Evolutionary conservation across 495 filamentous ascomycete species (phyloP).

Genomic region (Ramalina peruviana): DNA sequence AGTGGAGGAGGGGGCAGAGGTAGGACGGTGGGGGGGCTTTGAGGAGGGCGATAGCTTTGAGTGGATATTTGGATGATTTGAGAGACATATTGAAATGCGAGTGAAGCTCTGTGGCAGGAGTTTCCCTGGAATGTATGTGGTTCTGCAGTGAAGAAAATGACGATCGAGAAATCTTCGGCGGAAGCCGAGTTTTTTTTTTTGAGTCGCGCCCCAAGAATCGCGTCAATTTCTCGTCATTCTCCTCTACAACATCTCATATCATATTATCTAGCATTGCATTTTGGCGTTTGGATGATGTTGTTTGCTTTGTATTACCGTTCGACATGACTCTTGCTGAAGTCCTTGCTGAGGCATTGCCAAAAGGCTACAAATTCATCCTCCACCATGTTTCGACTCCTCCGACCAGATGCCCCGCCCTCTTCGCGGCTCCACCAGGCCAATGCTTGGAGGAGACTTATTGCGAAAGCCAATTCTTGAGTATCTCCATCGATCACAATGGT

Average conservation of each 20-base stretch:
- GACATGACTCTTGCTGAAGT: not conserved
- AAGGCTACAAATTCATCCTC: conserved; percentile 52
- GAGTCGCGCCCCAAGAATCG: not conserved
- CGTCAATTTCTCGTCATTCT: not conserved
- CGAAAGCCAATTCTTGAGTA: conserved; percentile 74
- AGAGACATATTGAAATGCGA: too few species aligned
- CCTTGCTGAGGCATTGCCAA: conserved; percentile 59
- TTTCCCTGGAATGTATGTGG: too few species aligned
- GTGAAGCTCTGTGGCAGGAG: too few species aligned
- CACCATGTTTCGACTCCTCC: conserved; percentile 85
- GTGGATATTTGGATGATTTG: not conserved
- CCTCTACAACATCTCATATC: not conserved
- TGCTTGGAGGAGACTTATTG: conserved; percentile 63
- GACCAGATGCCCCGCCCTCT: conserved; percentile 55
- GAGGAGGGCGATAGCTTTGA: not conserved
- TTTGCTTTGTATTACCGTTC: not conserved
- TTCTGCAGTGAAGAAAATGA: not conserved
- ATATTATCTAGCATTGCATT: not conserved
- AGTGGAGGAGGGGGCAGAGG: not conserved
- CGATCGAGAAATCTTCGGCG: not conserved
- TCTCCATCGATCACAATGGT: conserved; percentile 41
- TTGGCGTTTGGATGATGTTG: not conserved
- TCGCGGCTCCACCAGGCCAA: conserved; percentile 57
- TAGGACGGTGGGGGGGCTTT: not conserved
- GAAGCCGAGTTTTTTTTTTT: not conserved